Evolutionary conservation across 1,139 yeast species (phyloP).

Genomic region (Kurtzmaniella quercitrusa): DNA sequence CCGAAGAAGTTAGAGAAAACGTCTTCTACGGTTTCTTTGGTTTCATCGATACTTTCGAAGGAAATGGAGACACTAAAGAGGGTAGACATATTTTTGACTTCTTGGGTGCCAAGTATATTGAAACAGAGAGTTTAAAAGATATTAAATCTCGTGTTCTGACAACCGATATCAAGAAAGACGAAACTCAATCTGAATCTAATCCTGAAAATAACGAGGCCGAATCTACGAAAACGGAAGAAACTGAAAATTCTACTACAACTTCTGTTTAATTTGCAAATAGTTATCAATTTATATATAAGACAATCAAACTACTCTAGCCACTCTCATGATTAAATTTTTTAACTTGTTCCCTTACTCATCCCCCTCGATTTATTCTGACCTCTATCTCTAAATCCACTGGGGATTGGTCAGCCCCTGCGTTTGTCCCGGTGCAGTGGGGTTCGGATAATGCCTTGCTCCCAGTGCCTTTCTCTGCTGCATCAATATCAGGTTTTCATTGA

Average conservation of each 20-base stretch:
- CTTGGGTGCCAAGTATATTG: slow-evolving; percentile 51
- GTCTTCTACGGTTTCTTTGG: slow-evolving; percentile 86
- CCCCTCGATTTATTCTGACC: neutral
- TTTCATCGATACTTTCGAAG: slow-evolving; percentile 73
- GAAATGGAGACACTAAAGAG: slow-evolving; percentile 23
- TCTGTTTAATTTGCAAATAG: too few species aligned
- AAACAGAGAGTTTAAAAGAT: slow-evolving; percentile 15
- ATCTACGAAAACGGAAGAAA: neutral
- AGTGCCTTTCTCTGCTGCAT: slow-evolving; percentile 4
- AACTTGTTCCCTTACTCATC: neutral
- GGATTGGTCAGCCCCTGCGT: slow-evolving; percentile 5
- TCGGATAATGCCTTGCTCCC: slow-evolving; percentile 5
- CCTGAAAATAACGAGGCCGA: too few species aligned
- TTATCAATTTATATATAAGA: too few species aligned
- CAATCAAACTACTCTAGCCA: neutral
- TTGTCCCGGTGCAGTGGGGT: slow-evolving; percentile 1
- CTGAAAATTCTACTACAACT: neutral
- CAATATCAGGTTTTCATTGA: slow-evolving; percentile 1
- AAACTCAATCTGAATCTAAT: neutral
- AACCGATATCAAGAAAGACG: neutral
- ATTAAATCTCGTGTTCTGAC: neutral
- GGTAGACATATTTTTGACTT: slow-evolving; percentile 64
- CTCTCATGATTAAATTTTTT: neutral
- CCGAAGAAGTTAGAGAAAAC: slow-evolving; percentile 83
- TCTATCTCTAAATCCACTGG: slow-evolving; percentile 6